Conservation (phyloP, 1,284 basidiomycete species). For the Stygiomarasmius scandens region DNA sequence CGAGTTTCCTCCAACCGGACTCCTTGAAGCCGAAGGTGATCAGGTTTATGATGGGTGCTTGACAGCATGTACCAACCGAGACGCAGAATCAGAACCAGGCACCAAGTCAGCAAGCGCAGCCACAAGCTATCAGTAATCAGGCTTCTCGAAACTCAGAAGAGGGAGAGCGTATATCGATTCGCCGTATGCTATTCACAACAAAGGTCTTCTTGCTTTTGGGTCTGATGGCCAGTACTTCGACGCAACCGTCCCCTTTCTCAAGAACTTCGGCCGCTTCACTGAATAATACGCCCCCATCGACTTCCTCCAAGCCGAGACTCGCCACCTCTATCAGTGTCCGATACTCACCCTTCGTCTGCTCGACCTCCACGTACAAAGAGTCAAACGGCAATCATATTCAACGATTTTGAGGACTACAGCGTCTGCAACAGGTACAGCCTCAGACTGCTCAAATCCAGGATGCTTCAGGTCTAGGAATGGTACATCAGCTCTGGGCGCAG, state of each 20-base stretch:
- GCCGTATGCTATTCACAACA: conserved; percentile 72
- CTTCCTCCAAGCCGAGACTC: conserved; percentile 42
- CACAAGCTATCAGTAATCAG: conserved; percentile 43
- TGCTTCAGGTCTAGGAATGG: too few relatives aligned
- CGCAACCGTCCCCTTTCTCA: conserved; percentile 67
- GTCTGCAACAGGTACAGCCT: background rate
- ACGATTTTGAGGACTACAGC: conserved; percentile 36
- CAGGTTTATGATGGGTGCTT: conserved; percentile 85
- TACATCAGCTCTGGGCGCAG: background rate
- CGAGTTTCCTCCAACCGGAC: conserved; percentile 23
- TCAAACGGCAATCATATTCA: conserved; percentile 77
- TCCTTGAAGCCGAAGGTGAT: too few relatives aligned
- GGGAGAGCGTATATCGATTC: conserved; percentile 77
- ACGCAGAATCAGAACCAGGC: conserved; percentile 20
- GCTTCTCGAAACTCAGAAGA: conserved; percentile 78
- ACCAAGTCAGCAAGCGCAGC: conserved; percentile 20
- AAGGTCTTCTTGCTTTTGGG: conserved; percentile 24
- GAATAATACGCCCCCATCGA: conserved; percentile 14
- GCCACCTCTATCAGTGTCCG: conserved; percentile 56
- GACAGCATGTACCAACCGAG: conserved; percentile 63
- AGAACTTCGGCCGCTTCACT: conserved; percentile 40
- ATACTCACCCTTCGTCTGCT: conserved; percentile 32
- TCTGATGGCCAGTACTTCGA: conserved; percentile 40
- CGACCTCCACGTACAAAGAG: conserved; percentile 74
- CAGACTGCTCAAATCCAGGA: too few relatives aligned